Evolutionary conservation across 768 basidiomycete species (phyloP).

Genomic region (Galerina marginata): DNA sequence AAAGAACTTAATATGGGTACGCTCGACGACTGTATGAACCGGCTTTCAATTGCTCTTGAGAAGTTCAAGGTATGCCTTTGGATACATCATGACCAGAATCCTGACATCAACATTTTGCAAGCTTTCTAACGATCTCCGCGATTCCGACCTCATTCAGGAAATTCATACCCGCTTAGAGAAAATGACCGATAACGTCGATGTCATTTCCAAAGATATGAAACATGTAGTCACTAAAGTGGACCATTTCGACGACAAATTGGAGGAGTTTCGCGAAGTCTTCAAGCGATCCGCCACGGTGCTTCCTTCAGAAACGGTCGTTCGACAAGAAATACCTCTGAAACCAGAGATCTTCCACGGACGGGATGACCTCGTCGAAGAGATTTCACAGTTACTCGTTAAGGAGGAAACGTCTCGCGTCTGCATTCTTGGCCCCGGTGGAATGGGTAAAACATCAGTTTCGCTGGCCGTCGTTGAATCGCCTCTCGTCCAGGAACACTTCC

Average conservation of each 20-base stretch:
- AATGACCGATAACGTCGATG: not conserved
- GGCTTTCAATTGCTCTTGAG: not conserved
- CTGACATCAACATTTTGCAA: not conserved
- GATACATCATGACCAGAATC: not conserved
- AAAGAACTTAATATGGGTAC: conserved; percentile 15
- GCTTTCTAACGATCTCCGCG: conserved; percentile 4
- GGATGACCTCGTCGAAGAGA: not conserved
- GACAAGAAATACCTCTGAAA: conserved; percentile 1
- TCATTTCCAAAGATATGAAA: not conserved
- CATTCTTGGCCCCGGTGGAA: too few relatives aligned
- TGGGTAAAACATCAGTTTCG: conserved; percentile 33
- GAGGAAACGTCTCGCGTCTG: too few relatives aligned
- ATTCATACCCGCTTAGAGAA: conserved; percentile 1
- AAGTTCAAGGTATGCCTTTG: not conserved
- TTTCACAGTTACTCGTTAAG: too few relatives aligned
- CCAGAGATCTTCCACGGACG: conserved; percentile 3
- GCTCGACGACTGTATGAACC: conserved; percentile 10
- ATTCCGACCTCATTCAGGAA: conserved; percentile 2
- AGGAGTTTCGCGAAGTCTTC: conserved; percentile 12
- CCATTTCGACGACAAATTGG: not conserved
- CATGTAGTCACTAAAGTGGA: conserved; percentile 3
- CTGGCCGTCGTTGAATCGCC: conserved; percentile 35
- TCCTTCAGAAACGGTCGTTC: not conserved
- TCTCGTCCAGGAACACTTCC: conserved; percentile 20
- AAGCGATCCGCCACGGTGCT: not conserved